Evolutionary conservation across 1,139 yeast species (phyloP), one percentile per base, ranked within the genome.

Genomic region (Trichomonascaceae sp.): DNA sequence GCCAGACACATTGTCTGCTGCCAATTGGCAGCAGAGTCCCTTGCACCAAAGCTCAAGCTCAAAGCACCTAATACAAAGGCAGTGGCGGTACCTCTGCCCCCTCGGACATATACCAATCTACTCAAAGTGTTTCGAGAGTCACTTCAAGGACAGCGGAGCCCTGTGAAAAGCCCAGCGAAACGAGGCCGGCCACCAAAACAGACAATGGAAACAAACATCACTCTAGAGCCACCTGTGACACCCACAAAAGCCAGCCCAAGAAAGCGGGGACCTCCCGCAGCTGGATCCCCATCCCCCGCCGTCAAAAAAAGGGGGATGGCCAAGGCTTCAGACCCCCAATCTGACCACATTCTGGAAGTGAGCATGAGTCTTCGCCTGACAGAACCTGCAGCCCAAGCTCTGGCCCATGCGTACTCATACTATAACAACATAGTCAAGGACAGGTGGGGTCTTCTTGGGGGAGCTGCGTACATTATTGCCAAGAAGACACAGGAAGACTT

Each of bases 361-460:
- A 46, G 50, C 22, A 41, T 31, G 4, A 43, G 43, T 3, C 38
- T 54, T 33, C 52, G 45, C 6, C 43, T 55, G 2, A 36, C 41
- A 4, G 33, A 38, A 2, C 37, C 39, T 6, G 46, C 51, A 3
- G 32, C 38, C 4, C 47, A 46, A n/a, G 59, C 61, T 3, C 50
- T 57, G 9, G 39, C 44, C 6, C 42, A 45, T 15, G 57, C 58
- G 5, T 56, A 47, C 37, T 38, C 37, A 27, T 49, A 47, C 36
- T 57, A 52, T 43, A 40, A 40, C 18, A 48, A 45, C 13, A 47
- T 57, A 9, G 61, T 57, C 5, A 51, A 51, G 27, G 62, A 58
- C 32, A 37, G 49, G 17, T 57, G 62, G 62, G 60, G 58, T 1
- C 43, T 58, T 11, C 38, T 57, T 22, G 45, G 53, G 28, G 63